A percentile compares a stretch with the other conserved stretches of the same genome.
Conservation (phyloP, 1,284 basidiomycete species). For the Apiotrichum montevideense region DNA sequence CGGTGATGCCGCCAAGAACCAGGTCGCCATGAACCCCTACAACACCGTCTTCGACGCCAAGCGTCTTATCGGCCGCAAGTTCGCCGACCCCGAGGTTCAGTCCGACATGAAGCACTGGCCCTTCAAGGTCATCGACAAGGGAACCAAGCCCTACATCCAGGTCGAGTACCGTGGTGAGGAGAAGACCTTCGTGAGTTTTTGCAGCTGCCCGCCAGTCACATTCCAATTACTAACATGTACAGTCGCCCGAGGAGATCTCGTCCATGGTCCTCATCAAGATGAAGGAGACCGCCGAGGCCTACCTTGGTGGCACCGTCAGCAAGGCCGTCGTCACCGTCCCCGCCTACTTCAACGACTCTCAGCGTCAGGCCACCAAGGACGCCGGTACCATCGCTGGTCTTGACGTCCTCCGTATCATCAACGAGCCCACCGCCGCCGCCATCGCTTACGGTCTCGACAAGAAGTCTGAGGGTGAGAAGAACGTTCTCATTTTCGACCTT, state of each 20-base stretch:
- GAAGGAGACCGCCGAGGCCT: slow-evolving; percentile 99
- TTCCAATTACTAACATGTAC: background rate
- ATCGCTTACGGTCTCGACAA: slow-evolving; percentile 96
- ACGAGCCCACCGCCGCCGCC: slow-evolving; percentile 96
- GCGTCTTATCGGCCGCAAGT: slow-evolving; percentile 83
- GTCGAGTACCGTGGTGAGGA: slow-evolving; percentile 86
- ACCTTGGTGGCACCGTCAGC: slow-evolving; percentile 92
- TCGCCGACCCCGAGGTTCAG: slow-evolving; percentile 57
- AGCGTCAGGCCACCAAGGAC: slow-evolving; percentile 98
- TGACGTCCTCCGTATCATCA: slow-evolving; percentile 94
- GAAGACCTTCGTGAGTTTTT: slow-evolving; percentile 55
- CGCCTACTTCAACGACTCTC: slow-evolving; percentile 98
- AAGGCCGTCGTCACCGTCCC: slow-evolving; percentile 98
- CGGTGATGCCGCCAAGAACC: slow-evolving; percentile 55
- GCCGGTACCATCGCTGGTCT: slow-evolving; percentile 96
- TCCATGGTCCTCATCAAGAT: slow-evolving; percentile 96
- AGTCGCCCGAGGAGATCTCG: slow-evolving; percentile 50
- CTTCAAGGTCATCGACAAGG: slow-evolving; percentile 78
- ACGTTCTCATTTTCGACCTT: slow-evolving; percentile 97
- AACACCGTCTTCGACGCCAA: slow-evolving; percentile 78
- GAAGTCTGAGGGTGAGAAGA: slow-evolving; percentile 77
- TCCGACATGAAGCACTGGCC: slow-evolving; percentile 88
- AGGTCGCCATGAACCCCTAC: slow-evolving; percentile 53
- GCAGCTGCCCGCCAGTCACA: background rate
- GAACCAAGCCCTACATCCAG: slow-evolving; percentile 78